A percentile compares a stretch with the other conserved stretches of the same genome.
Conservation (phyloP, 208 protist genomes). For the Blastocrithidia nonstop region DNA sequence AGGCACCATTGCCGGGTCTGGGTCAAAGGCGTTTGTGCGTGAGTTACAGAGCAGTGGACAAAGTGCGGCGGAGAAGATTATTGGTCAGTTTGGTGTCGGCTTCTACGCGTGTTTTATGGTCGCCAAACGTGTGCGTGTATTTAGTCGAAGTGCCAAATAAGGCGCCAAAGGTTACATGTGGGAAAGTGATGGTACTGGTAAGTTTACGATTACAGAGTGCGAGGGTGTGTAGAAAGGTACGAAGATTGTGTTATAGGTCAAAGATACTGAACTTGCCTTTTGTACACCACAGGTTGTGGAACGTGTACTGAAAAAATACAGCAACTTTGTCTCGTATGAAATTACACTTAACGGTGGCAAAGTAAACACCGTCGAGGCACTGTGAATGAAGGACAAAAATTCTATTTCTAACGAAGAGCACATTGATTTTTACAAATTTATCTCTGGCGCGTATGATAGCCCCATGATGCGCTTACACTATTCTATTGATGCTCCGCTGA, state of each 20-base stretch:
- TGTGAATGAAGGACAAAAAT: slow-evolving; percentile 93
- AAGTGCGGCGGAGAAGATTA: slow-evolving; percentile 79
- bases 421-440: slow-evolving; percentile 95
- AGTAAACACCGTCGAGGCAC: slow-evolving; percentile 92
- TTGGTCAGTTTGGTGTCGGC: slow-evolving; percentile 96
- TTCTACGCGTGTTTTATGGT: slow-evolving; percentile 97
- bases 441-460: slow-evolving; percentile 87
- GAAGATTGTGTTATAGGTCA: slow-evolving; percentile 94
- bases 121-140: slow-evolving; percentile 88
- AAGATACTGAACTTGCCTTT: slow-evolving; percentile 89
- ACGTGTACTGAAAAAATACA: slow-evolving; percentile 94
- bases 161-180: slow-evolving; percentile 88
- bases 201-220: slow-evolving; percentile 88
- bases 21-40: slow-evolving; percentile 82
- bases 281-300: slow-evolving; percentile 86
- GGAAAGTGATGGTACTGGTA: slow-evolving; percentile 88
- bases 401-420: slow-evolving; percentile 90
- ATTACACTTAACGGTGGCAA: slow-evolving; percentile 89
- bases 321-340: slow-evolving; percentile 94
- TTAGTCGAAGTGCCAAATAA: slow-evolving; percentile 76
- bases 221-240: slow-evolving; percentile 91
- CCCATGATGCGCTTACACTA: slow-evolving; percentile 91
- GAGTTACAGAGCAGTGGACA: slow-evolving; percentile 62
- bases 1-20: slow-evolving; percentile 87
- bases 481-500: slow-evolving; percentile 90